Evolutionary conservation across 768 basidiomycete genomes (phyloP).

Genomic region (Suillus bovinus): DNA sequence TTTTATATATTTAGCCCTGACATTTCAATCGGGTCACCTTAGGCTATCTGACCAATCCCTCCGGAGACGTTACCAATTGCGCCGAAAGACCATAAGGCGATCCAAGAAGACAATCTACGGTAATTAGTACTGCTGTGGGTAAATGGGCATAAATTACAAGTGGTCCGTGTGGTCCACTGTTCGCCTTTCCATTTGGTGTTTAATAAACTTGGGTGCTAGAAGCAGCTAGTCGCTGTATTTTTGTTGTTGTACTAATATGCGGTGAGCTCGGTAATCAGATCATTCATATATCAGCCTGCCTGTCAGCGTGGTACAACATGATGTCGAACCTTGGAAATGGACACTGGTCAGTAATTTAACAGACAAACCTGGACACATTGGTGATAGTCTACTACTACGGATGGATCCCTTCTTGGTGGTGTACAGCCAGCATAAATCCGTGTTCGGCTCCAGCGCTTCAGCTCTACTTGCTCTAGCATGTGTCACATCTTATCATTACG

Average conservation of each 20-base stretch:
- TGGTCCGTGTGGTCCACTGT: background rate
- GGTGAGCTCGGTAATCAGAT: background rate
- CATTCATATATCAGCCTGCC: too few species aligned
- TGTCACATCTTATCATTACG: background rate
- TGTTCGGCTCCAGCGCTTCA: background rate
- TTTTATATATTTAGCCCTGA: conserved; percentile 2
- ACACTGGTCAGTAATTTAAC: background rate
- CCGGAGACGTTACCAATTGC: background rate
- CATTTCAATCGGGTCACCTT: conserved; percentile 3
- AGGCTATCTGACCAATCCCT: background rate
- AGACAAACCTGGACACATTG: background rate
- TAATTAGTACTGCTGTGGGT: background rate
- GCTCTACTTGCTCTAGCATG: background rate
- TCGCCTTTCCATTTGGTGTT: background rate
- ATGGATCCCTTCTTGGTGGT: background rate
- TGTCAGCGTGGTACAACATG: background rate
- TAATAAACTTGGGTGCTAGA: background rate
- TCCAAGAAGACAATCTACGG: background rate
- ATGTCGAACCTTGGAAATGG: background rate
- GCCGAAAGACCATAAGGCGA: background rate
- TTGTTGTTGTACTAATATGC: conserved; percentile 1
- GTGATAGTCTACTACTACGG: background rate
- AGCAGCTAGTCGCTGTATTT: background rate
- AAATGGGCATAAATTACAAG: background rate
- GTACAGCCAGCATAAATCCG: background rate